phyloP scores from a whole-genome alignment of 768 basidiomycete species.

The Xerocomus brunneocitrinus region DNA sequence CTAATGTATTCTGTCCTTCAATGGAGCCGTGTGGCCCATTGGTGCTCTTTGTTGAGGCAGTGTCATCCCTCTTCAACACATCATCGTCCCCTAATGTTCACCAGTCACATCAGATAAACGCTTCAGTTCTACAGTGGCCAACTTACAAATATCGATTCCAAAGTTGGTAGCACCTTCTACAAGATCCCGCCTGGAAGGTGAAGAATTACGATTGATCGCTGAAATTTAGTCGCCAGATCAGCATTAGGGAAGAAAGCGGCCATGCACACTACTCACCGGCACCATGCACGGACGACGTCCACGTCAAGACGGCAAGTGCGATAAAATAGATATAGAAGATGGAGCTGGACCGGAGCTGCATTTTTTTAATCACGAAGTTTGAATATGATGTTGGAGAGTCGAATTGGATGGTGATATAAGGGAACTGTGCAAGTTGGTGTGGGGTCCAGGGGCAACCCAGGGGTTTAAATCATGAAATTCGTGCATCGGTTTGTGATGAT shows the following conservation, averaged over 20 bases:
- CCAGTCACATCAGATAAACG: not conserved
- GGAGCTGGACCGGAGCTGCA: not conserved
- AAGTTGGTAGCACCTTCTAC: not conserved
- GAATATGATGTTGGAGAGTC: not conserved
- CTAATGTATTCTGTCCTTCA: not conserved
- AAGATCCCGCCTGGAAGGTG: not conserved
- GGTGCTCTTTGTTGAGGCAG: not conserved
- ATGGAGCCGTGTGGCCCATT: not conserved
- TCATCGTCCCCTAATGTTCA: not conserved
- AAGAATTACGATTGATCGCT: slow-evolving; percentile 3
- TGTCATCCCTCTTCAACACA: not conserved
- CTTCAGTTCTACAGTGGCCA: not conserved
- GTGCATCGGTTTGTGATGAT: slow-evolving; percentile 5
- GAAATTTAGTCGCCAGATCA: not conserved
- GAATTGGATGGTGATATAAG: not conserved
- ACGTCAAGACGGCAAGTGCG: slow-evolving; percentile 1
- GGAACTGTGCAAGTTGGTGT: not conserved
- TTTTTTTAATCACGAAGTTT: not conserved
- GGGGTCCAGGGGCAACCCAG: not conserved
- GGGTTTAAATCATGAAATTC: slow-evolving; percentile 3
- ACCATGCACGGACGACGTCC: slow-evolving; percentile 2
- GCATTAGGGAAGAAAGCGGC: not conserved
- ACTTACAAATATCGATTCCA: slow-evolving; percentile 3
- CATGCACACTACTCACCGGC: slow-evolving; percentile 4
- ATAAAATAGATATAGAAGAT: not conserved